Conservation (phyloP, 192 early-diverging fungal genomes). For the Gryganskiella cystojenkinii region DNA sequence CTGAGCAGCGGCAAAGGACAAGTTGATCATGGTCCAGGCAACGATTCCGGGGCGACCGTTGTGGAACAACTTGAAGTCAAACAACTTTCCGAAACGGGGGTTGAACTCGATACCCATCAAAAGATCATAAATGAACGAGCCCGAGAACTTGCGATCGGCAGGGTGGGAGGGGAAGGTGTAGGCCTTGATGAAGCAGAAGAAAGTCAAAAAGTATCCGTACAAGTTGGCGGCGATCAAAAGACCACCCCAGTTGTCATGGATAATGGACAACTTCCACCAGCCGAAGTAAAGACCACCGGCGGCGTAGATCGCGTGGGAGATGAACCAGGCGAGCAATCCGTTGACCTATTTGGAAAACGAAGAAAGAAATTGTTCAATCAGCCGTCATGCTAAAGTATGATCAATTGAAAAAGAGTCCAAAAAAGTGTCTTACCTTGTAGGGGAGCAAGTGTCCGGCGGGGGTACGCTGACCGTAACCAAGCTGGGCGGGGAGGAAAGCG, state of each 20-base stretch:
- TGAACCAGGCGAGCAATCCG: conserved; percentile 77
- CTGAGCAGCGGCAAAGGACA: conserved; percentile 82
- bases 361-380: neutral
- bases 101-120: conserved; percentile 89
- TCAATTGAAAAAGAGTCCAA: conserved; percentile 5
- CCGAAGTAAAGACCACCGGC: conserved; percentile 69
- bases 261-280: conserved; percentile 72
- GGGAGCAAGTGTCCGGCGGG: conserved; percentile 78
- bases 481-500: conserved; percentile 69
- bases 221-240: conserved; percentile 77
- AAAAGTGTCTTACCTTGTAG: conserved; percentile 69
- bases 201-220: conserved; percentile 82
- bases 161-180: conserved; percentile 76
- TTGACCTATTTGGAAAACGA: conserved; percentile 65
- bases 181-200: conserved; percentile 79
- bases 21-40: conserved; percentile 86
- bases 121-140: conserved; percentile 77
- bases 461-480: conserved; percentile 83
- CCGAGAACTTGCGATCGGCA: conserved; percentile 82
- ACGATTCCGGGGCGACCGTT: conserved; percentile 87
- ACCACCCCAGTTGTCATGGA: conserved; percentile 81
- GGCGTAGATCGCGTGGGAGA: conserved; percentile 76
- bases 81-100: conserved; percentile 77
- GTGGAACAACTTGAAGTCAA: conserved; percentile 88
- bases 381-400: neutral